phyloP scores from a whole-genome alignment of 164 flowering plant species.

The Piper longum region DNA sequence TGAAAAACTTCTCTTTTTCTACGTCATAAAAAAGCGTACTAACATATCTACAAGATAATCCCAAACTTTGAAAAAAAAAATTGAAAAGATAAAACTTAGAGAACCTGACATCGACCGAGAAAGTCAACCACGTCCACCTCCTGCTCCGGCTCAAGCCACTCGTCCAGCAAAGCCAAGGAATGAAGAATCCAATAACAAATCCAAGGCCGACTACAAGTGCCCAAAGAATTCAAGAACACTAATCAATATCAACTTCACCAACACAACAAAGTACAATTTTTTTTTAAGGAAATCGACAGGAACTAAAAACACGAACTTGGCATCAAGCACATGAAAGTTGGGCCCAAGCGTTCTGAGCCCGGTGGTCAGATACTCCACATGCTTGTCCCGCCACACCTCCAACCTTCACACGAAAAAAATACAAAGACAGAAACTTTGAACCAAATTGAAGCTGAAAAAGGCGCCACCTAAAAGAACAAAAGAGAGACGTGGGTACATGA shows the following conservation, averaged over 20 bases:
- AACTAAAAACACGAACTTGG: constrained; percentile 31
- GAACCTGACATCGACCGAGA: constrained; percentile 83
- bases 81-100: background rate
- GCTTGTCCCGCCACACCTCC: constrained; percentile 51
- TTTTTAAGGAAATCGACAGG: background rate
- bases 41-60: too few relatives aligned
- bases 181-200: constrained; percentile 94
- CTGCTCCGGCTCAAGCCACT: constrained; percentile 43
- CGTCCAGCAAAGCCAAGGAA: constrained; percentile 66
- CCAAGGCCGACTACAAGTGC: constrained; percentile 75
- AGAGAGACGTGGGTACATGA: background rate
- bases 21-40: too few relatives aligned
- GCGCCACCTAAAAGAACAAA: too few relatives aligned
- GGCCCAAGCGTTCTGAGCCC: constrained; percentile 50
- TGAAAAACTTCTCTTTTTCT: too few relatives aligned
- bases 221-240: too few relatives aligned
- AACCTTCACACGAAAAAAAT: constrained; percentile 38
- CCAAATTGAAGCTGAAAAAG: too few relatives aligned
- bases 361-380: constrained; percentile 41
- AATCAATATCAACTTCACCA: background rate
- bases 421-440: too few relatives aligned
- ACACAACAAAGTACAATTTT: background rate
- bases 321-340: constrained; percentile 53
- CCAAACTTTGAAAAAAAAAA: too few relatives aligned
- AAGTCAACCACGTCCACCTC: constrained; percentile 53